These are phyloP conservation scores for Sphenostylis stenocarpa DNA, from an alignment of 306 rosid genomes.

Conservation along the genomic window DNA sequence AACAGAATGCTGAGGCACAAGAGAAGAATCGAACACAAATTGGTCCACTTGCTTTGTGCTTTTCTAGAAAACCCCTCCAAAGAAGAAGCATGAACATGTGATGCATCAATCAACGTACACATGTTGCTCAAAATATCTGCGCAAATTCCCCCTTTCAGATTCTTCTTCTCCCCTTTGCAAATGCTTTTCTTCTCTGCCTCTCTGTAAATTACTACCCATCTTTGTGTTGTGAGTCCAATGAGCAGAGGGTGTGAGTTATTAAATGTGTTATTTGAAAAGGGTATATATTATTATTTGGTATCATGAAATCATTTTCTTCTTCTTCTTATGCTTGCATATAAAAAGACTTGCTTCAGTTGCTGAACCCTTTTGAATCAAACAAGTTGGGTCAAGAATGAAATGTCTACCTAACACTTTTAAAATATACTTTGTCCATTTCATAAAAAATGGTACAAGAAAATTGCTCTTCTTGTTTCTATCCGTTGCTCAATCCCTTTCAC, in stretches of 20 bases:
- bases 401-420: background rate
- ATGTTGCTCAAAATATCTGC: background rate
- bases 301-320: background rate
- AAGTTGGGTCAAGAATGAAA: background rate
- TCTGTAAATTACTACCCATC: background rate
- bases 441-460: background rate
- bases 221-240: background rate
- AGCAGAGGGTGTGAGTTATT: background rate
- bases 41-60: conserved; percentile 24
- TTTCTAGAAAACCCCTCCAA: conserved; percentile 10
- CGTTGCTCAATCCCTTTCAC: conserved; percentile 33
- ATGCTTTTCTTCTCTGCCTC: background rate
- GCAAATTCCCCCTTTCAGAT: conserved; percentile 13
- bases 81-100: conserved; percentile 31
- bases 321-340: background rate
- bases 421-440: background rate
- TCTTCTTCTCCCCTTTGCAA: background rate
- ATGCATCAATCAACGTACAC: background rate
- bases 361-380: background rate
- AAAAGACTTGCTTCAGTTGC: background rate
- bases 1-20: conserved; percentile 6
- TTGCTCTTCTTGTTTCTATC: background rate
- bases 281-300: background rate
- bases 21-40: conserved; percentile 30
- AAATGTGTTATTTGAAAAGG: background rate